Evolutionary conservation across 768 basidiomycete genomes (phyloP), one percentile per base, ranked within the genome.

Genomic region (Dentipellis sp.): DNA sequence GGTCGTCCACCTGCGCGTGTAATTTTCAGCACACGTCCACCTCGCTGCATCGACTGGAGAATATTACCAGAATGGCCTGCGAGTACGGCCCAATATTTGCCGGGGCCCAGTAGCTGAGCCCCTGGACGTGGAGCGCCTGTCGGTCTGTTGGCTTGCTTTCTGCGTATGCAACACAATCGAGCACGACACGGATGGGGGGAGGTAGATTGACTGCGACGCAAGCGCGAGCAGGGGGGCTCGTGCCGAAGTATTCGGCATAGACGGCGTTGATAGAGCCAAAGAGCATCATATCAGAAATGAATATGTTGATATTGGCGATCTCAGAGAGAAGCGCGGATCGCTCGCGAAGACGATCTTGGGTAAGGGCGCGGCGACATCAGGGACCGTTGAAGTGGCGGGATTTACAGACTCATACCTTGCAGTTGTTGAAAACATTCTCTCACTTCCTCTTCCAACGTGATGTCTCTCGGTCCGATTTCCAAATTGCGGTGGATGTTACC

Each of bases 41-140:
- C 50, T n/a, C 49, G 14, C 22, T 21, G 16, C 29, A 35, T 10
- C 9, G 14, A 29, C 29, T 21, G 19, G 50, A 29, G 17, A 45
- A 60, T 71, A 83, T 63, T 53, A 94, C 95, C 52, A 77, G 75
- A 60, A 97, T 81, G 1, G 92, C 88, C 71, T 99, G 97, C 4
- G 93, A 97, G 69, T 99, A 99, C 4, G 97, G 97, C 0, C 97
- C 97, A 54, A 99, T 98, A 67, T 98, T 99, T 10, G 97, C 97
- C 11, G 97, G 94, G 23, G 94, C 97, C 97, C 97, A 99, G 66
- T 98, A 97, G 69, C 95, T 97, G 59, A 97, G 65, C 9, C 94
- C 80, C 69, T 98, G 97, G 2, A 99, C 97, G 66, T 99, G 97
- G 47, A 98, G 75, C 0, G 91, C 86, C 55, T 81, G 81, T 46